Evolutionary conservation across 2,329 filamentous ascomycete species (phyloP), one percentile per base, ranked within the genome.

Genomic region (Aspergillus chevalieri): DNA sequence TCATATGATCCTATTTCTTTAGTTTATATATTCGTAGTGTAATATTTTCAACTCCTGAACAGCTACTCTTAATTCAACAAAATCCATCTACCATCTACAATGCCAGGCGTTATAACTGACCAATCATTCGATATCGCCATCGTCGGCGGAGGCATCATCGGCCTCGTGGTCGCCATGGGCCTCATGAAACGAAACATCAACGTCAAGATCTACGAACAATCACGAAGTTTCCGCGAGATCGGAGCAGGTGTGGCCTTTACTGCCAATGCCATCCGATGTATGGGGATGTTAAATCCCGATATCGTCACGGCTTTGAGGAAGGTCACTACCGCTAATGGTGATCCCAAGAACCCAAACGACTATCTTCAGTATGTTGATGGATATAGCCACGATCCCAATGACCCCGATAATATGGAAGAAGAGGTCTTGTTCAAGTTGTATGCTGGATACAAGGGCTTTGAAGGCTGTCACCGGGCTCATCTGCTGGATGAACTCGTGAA

Each of bases 401-500:
- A 28, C n/a, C n/a, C 3, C 45, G 36, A 45, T 24, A 33, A 33
- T 33, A 33, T 33, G 15, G 54, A 56, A 26, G 50, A 53, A 4
- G 55, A 57, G 17, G 57, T 53, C n/a, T 38, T 62, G 21, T 54
- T 52, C 39, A 53, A 48, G 24, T 34, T 60, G 12, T 47, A 48
- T 33, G 51, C 48, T 1, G 50, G 58, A 3, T 26, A 50, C 2
- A 47, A 51, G 14, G 53, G 57, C 6, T 57, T 61, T n/a, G 58
- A 57, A 39, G 59, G 59, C n/a, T 57, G 61, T 44, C 66, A 69
- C 46, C 64, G 74, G 8, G 71, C 70, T 10, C 62, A 70, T 30
- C 74, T 74, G 47, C 57, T 76, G 19, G 68, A 70, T 45, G 62
- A 68, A 43, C 49, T 77, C 24, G 63, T 75, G 1, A 65, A 69